phyloP scores from a whole-genome alignment of 139 green algal genomes.

The Tetradesmus lagerheimii region DNA sequence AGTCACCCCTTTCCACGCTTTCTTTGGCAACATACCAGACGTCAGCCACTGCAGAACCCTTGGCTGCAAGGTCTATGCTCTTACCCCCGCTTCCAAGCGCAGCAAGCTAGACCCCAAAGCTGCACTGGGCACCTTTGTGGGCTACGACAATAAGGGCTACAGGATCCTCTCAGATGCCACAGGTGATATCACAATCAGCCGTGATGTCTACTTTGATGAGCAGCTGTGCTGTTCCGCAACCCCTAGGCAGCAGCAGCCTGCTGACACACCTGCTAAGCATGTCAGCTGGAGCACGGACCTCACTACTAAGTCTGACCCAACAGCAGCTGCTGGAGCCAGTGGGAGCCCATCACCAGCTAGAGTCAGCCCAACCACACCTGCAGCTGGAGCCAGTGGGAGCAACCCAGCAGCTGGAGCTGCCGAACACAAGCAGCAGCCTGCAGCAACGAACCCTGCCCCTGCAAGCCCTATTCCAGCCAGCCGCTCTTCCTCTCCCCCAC shows the following conservation, averaged over 20 bases:
- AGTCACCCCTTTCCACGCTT: not conserved
- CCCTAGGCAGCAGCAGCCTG: not conserved
- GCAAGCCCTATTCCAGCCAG: not conserved
- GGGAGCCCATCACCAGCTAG: not conserved
- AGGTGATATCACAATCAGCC: not conserved
- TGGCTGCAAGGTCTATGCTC: not conserved
- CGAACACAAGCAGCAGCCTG: not conserved
- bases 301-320: not conserved
- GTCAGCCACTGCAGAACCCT: not conserved
- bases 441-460: not conserved
- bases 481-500: not conserved
- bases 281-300: too few species aligned
- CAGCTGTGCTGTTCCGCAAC: too few species aligned
- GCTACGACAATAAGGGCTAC: slow-evolving; percentile 6
- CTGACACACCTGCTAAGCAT: not conserved
- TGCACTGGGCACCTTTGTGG: not conserved
- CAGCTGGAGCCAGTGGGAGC: not conserved
- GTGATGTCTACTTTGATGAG: not conserved
- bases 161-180: not conserved
- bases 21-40: not conserved
- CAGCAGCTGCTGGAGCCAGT: not conserved
- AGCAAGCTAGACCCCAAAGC: not conserved
- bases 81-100: not conserved
- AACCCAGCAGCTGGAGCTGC: not conserved
- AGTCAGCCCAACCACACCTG: too few species aligned